Conservation (phyloP, 768 basidiomycete species). For the Psilocybe cyanescens region DNA sequence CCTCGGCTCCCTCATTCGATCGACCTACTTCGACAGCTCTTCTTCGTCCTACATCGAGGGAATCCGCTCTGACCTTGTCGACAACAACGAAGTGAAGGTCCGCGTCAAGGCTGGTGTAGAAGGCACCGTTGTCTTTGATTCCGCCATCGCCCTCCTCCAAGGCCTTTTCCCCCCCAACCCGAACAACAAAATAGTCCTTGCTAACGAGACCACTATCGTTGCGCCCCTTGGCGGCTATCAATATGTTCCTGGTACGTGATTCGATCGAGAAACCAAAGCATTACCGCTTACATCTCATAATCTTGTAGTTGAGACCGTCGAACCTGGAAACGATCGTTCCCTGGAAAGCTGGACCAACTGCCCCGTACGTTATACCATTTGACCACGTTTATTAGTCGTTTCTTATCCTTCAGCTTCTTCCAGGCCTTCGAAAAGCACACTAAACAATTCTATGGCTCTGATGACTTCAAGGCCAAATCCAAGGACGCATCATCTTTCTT, state of each 20-base stretch:
- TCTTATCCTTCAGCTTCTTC: not conserved
- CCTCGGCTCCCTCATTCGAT: constrained; percentile 65
- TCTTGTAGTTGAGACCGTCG: constrained; percentile 76
- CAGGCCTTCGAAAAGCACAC: constrained; percentile 72
- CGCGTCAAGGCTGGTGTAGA: constrained; percentile 86
- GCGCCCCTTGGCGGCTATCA: constrained; percentile 85
- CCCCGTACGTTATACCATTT: constrained; percentile 37
- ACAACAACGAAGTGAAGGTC: constrained; percentile 74
- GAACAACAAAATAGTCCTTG: constrained; percentile 73
- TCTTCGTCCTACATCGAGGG: constrained; percentile 72
- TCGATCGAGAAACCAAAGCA: not conserved
- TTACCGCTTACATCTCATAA: not conserved
- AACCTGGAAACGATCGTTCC: constrained; percentile 80
- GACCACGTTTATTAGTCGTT: not conserved
- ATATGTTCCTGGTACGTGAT: constrained; percentile 71
- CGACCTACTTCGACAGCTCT: constrained; percentile 65
- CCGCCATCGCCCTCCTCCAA: constrained; percentile 82
- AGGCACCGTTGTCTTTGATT: constrained; percentile 86
- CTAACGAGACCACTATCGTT: constrained; percentile 72
- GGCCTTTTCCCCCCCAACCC: constrained; percentile 85
- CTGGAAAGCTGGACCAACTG: constrained; percentile 78
- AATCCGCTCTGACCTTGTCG: constrained; percentile 68
- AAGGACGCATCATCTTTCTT: constrained; percentile 70
- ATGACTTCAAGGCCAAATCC: constrained; percentile 64
- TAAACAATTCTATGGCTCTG: constrained; percentile 60